Percentiles rank a stretch among this genome's conserved stretches.
Evolutionary conservation across 495 filamentous ascomycete genomes (phyloP).

Genomic region (Penicillium paradoxum): DNA sequence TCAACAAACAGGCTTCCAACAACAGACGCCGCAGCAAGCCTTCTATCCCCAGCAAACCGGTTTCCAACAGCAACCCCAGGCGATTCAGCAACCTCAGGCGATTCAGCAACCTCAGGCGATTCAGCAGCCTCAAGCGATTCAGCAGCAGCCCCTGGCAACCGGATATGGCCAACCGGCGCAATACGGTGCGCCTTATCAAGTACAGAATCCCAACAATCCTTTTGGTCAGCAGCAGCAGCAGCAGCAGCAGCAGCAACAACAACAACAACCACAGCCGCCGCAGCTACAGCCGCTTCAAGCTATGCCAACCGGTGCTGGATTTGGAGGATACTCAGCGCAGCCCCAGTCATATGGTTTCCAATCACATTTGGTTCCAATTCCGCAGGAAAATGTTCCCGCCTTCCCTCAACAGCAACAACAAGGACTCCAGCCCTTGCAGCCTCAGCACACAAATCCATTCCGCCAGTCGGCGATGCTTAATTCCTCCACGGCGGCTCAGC

Average conservation of each 20-base stretch:
- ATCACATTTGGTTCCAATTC: slow-evolving; percentile 52
- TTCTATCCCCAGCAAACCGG: slow-evolving; percentile 33
- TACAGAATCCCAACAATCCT: slow-evolving; percentile 45
- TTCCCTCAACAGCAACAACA: slow-evolving; percentile 43
- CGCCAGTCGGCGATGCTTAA: slow-evolving; percentile 74
- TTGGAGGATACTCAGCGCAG: slow-evolving; percentile 77
- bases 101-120: slow-evolving; percentile 16
- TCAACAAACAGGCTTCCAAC: slow-evolving; percentile 46
- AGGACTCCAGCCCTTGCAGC: slow-evolving; percentile 33
- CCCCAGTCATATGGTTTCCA: slow-evolving; percentile 48
- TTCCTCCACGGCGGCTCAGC: slow-evolving; percentile 39
- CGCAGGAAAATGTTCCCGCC: slow-evolving; percentile 57
- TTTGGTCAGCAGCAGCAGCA: slow-evolving; percentile 44
- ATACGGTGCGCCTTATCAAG: slow-evolving; percentile 43
- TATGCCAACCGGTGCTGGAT: slow-evolving; percentile 74
- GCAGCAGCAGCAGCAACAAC: no score
- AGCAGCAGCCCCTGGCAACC: slow-evolving; percentile 24
- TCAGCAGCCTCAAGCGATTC: slow-evolving; percentile 25
- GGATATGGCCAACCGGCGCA: slow-evolving; percentile 15
- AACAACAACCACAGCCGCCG: slow-evolving; percentile 1
- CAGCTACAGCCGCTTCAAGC: slow-evolving; percentile 48
- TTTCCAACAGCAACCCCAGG: slow-evolving; percentile 38
- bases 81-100: slow-evolving; percentile 22
- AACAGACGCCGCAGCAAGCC: slow-evolving; percentile 37
- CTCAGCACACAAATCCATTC: slow-evolving; percentile 76